Base-by-base conservation (phyloP, 31 red algal genomes). In the Asparagopsis taxiformis region DNA sequence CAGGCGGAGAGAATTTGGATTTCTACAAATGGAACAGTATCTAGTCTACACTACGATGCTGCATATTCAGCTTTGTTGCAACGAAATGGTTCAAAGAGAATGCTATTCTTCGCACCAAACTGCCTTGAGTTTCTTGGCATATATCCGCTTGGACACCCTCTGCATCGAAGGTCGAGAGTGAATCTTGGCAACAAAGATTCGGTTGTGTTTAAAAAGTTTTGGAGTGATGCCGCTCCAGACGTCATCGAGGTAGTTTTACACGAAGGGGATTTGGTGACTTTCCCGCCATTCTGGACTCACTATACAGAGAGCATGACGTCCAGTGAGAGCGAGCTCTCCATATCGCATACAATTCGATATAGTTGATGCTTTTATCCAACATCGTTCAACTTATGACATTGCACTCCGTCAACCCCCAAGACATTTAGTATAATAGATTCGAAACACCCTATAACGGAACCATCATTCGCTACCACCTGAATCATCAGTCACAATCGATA, bases 1-100 rank as follows among this genome's bases (percentile, higher is more conserved):
- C 92, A 95, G 51, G 26, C 43, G 16, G 76, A 83, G 32, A 59
- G 92, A 9, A 65, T 95, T 31, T 95, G 92, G 92, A 72, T 89
- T 35, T 76, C 67, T 51, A 51, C 77, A 8, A 31, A 75, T 52
- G 92, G 92, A 21, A 72, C 80, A 17, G 72, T 89, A 1, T 89
- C 92, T 51, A 30, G 67, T 21, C 66, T 89, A 17, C 84, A 95
- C 60, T 85, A 85, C 33, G 92, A 95, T 48, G 73, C 74, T 30
- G 67, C 74, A 5, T 35, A 81, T 51, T 84, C 84, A 8, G 55
- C 35, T 13, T 73, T 95, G 3, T 29, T 80, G 15, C 77, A 84
- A 51, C 26, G 80, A 21, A 60, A 25, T 22, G 92, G 92, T 19
- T 28, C 2, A 31, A 95, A 95, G 65, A 25, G 84, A 31, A 82